Conservation (phyloP, 805 yeast species). For the Candida mattraensis region DNA sequence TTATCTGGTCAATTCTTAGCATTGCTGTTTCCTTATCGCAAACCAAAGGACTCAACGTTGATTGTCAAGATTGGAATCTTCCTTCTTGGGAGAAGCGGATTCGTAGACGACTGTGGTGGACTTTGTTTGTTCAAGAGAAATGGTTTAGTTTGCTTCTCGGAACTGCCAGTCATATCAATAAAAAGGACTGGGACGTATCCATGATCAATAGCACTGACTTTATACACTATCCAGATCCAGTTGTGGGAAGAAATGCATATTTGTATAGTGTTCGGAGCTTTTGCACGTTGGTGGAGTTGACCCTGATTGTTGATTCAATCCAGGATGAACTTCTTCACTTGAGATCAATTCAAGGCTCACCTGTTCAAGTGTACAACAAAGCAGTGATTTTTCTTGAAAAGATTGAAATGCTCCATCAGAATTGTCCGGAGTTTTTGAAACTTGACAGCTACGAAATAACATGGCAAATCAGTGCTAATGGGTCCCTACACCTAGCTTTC, state of each 20-base stretch:
- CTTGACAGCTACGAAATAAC: conserved; percentile 4
- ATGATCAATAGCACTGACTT: conserved; percentile 13
- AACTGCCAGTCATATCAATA: conserved; percentile 13
- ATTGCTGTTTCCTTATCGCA: conserved; percentile 16
- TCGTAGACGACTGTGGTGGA: conserved; percentile 20
- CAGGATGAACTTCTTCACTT: conserved; percentile 7
- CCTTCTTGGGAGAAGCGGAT: conserved; percentile 19
- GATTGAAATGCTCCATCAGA: conserved; percentile 4
- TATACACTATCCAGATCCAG: conserved; percentile 12
- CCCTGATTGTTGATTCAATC: conserved; percentile 14
- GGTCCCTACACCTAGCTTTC: conserved; percentile 13
- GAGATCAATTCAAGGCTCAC: conserved; percentile 1
- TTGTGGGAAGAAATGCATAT: conserved; percentile 9
- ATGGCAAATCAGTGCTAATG: conserved; percentile 4
- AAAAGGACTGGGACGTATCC: conserved; percentile 18
- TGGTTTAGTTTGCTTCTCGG: conserved; percentile 19
- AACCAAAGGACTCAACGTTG: conserved; percentile 16
- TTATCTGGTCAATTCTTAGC: conserved; percentile 9
- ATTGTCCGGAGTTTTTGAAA: conserved; percentile 5
- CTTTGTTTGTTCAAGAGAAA: conserved; percentile 18
- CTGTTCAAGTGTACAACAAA: conserved; percentile 5
- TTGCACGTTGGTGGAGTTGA: conserved; percentile 10
- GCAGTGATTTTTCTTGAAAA: conserved; percentile 4
- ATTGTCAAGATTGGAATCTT: conserved; percentile 13
- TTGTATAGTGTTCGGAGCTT: conserved; percentile 10